Conservation (phyloP, 371 early-diverging fungal genomes). For the Syncephalis fuscata region DNA sequence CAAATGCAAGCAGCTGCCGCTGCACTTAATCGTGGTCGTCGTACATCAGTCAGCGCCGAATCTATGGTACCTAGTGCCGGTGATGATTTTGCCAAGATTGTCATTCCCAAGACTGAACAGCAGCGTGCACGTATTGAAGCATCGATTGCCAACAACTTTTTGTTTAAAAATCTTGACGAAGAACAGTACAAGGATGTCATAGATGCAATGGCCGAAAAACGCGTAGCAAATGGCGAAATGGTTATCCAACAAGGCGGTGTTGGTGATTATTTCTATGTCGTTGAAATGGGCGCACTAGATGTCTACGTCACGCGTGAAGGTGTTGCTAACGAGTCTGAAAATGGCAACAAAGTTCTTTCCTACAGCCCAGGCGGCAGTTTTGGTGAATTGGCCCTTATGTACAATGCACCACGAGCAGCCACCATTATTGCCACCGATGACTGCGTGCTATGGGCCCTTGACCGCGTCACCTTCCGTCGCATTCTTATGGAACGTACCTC, state of each 20-base stretch:
- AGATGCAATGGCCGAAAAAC: constrained; percentile 91
- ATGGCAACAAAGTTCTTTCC: constrained; percentile 48
- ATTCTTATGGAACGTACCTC: constrained; percentile 89
- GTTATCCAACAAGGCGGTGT: constrained; percentile 93
- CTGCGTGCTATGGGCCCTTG: constrained; percentile 85
- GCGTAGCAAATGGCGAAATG: constrained; percentile 42
- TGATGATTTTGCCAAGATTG: constrained; percentile 56
- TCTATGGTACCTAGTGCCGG: constrained; percentile 83
- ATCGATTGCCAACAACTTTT: constrained; percentile 74
- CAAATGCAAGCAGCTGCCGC: constrained; percentile 18
- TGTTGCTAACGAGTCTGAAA: constrained; percentile 22
- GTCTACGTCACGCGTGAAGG: constrained; percentile 59
- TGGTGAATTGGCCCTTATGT: constrained; percentile 97
- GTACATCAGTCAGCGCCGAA: constrained; percentile 92
- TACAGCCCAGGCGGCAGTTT: constrained; percentile 79
- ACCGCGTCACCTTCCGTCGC: constrained; percentile 86
- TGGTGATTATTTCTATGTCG: constrained; percentile 95
- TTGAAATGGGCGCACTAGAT: constrained; percentile 90
- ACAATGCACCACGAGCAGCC: constrained; percentile 92
- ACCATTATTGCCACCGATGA: constrained; percentile 79
- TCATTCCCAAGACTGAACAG: constrained; percentile 73
- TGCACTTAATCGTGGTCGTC: constrained; percentile 51
- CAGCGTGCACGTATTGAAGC: constrained; percentile 67
- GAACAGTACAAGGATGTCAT: constrained; percentile 90
- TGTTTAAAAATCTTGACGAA: constrained; percentile 88